These are phyloP conservation scores for Diplodia mutila DNA, from an alignment of 2,329 filamentous ascomycete genomes.

Conservation along the genomic window DNA sequence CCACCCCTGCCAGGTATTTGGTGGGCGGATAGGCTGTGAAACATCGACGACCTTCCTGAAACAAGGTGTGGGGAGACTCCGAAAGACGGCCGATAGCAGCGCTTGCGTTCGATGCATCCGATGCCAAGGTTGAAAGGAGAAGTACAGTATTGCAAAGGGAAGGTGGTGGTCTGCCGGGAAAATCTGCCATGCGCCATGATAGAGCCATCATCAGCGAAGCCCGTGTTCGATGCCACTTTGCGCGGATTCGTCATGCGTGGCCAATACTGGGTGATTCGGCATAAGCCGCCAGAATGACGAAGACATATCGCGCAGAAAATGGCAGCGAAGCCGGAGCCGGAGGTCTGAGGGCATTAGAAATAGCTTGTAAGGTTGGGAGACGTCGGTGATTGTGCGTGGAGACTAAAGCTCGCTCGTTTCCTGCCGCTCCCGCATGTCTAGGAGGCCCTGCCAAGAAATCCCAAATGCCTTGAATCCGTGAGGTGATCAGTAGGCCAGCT, in stretches of 20 bases:
- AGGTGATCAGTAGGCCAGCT: background rate
- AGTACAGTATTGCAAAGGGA: background rate
- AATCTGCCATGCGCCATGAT: background rate
- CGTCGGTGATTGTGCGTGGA: background rate
- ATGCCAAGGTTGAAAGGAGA: background rate
- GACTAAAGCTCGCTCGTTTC: constrained; percentile 3
- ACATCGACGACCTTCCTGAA: constrained; percentile 2
- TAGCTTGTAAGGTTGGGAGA: background rate
- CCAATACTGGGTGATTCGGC: background rate
- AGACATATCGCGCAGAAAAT: background rate
- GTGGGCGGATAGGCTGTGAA: background rate
- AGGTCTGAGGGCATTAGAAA: background rate
- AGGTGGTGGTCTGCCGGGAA: background rate
- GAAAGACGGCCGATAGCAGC: constrained; percentile 3
- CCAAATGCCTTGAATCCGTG: background rate
- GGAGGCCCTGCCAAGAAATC: background rate
- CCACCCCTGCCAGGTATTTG: background rate
- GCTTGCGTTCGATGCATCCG: background rate
- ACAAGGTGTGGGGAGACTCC: background rate
- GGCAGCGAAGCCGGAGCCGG: background rate
- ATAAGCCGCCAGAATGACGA: background rate
- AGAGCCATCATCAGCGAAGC: background rate
- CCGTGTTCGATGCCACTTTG: background rate
- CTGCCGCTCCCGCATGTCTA: constrained; percentile 1
- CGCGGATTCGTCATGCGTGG: background rate